Percentiles rank a stretch among this genome's conserved stretches.
These are phyloP conservation scores for Mycogone perniciosa DNA, from an alignment of 2,329 filamentous ascomycete species.

Conservation along the genomic window DNA sequence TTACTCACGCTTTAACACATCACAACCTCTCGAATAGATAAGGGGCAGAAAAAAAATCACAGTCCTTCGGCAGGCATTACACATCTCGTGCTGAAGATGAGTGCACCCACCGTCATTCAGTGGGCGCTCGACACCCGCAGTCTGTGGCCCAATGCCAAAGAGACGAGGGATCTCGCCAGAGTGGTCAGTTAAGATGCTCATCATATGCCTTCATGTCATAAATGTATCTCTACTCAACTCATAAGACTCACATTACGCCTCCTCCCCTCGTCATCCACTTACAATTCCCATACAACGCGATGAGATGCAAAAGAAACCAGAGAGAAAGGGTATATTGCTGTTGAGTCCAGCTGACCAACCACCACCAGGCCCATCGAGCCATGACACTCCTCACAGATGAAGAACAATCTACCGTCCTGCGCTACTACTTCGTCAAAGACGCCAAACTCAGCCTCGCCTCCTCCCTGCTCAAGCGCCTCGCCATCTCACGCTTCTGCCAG, in stretches of 20 bases:
- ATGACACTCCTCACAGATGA: constrained; percentile 45
- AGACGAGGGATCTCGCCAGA: constrained; percentile 42
- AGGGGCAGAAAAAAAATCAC: not conserved
- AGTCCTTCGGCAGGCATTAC: not conserved
- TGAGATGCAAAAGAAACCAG: too few relatives aligned
- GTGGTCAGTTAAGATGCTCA: constrained; percentile 31
- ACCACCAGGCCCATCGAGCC: constrained; percentile 45
- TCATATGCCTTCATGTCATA: constrained; percentile 2
- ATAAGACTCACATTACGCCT: not conserved
- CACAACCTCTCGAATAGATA: not conserved
- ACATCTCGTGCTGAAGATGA: not conserved
- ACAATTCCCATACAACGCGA: too few relatives aligned
- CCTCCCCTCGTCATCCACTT: too few relatives aligned
- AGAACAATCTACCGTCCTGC: constrained; percentile 52
- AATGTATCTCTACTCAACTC: not conserved
- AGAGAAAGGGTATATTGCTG: too few relatives aligned
- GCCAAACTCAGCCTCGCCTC: constrained; percentile 70
- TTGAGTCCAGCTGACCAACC: not conserved
- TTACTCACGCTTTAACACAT: not conserved
- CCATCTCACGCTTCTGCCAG: constrained; percentile 51
- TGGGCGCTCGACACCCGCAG: constrained; percentile 57
- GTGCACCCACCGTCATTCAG: constrained; percentile 38
- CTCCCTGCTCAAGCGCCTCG: constrained; percentile 66
- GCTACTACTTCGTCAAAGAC: constrained; percentile 62
- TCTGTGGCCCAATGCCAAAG: constrained; percentile 47